A percentile compares a stretch with the other conserved stretches of the same genome.
Conservation (phyloP, 345 rosid species). For the Hevea brasiliensis region DNA sequence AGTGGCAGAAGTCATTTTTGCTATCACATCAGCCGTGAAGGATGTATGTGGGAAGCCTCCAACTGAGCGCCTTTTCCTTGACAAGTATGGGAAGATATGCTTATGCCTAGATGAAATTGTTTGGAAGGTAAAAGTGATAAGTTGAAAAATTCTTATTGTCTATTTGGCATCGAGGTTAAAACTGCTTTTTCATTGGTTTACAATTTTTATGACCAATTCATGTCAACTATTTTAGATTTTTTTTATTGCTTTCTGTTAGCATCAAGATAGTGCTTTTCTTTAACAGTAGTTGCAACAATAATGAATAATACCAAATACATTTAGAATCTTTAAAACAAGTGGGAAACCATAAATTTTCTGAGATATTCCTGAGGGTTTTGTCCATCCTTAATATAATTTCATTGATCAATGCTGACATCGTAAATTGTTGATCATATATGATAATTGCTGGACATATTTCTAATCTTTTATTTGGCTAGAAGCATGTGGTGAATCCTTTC, state of each 20-base stretch:
- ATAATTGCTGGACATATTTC: not conserved
- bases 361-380: not conserved
- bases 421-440: not conserved
- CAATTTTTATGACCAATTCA: not conserved
- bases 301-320: too few relatives aligned
- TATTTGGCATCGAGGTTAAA: not conserved
- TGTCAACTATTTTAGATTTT: not conserved
- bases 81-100: slow-evolving; percentile 93
- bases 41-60: slow-evolving; percentile 95
- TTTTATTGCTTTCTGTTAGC: not conserved
- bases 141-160: not conserved
- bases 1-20: slow-evolving; percentile 93
- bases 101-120: slow-evolving; percentile 91
- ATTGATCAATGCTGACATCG: not conserved
- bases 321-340: not conserved
- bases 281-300: not conserved
- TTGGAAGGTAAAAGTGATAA: slow-evolving; percentile 60
- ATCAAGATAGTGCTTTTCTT: not conserved
- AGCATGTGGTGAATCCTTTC: not conserved
- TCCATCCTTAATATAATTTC: not conserved
- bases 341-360: not conserved
- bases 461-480: not conserved
- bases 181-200: not conserved
- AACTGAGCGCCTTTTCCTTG: slow-evolving; percentile 87
- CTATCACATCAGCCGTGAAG: slow-evolving; percentile 81